Evolutionary conservation across 2,329 filamentous ascomycete genomes (phyloP).

Genomic region (Tolypocladium inflatum): DNA sequence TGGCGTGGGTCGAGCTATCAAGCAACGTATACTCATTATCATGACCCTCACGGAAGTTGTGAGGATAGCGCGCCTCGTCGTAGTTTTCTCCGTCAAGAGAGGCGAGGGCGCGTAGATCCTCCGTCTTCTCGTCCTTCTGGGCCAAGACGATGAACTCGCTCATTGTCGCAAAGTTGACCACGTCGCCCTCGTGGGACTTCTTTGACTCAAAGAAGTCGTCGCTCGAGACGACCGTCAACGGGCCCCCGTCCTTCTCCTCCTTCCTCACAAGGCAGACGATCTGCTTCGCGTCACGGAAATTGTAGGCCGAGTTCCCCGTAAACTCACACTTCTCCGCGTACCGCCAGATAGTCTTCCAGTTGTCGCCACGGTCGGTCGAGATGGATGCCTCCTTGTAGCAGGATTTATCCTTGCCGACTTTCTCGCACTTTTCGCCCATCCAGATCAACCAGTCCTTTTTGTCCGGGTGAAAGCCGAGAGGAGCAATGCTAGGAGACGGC

Average conservation of each 20-base stretch:
- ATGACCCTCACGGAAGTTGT: constrained; percentile 69
- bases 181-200: constrained; percentile 39
- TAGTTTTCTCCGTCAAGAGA: constrained; percentile 80
- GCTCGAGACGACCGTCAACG: constrained; percentile 64
- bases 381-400: constrained; percentile 71
- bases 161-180: constrained; percentile 88
- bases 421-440: constrained; percentile 66
- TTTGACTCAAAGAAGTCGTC: constrained; percentile 68
- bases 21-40: constrained; percentile 85
- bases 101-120: constrained; percentile 65
- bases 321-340: constrained; percentile 82
- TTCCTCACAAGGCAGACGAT: constrained; percentile 48
- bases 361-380: constrained; percentile 68
- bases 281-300: constrained; percentile 41
- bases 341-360: constrained; percentile 66
- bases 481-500: constrained; percentile 23
- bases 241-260: constrained; percentile 50
- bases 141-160: constrained; percentile 92
- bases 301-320: constrained; percentile 54
- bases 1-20: constrained; percentile 86
- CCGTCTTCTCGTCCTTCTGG: constrained; percentile 56
- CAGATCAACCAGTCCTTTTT: constrained; percentile 88
- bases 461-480: constrained; percentile 73
- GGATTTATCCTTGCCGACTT: constrained; percentile 32
- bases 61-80: constrained; percentile 76